phyloP scores from a whole-genome alignment of 495 filamentous ascomycete genomes.

The Hypoxylon lienhwacheense region DNA sequence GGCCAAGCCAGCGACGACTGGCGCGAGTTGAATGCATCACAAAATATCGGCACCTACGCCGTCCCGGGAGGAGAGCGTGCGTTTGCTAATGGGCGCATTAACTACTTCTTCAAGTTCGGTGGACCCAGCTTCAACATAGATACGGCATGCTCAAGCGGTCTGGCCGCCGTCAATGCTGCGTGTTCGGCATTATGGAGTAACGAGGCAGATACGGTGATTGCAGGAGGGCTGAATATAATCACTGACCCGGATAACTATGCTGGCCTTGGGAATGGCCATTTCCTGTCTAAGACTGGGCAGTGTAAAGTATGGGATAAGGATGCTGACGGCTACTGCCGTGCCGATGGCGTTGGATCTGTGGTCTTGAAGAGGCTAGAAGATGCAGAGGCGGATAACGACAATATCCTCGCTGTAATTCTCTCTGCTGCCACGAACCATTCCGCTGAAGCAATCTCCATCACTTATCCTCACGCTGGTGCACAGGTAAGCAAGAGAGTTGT shows the following conservation, averaged over 20 bases:
- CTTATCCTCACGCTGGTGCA: conserved; percentile 45
- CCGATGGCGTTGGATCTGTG: conserved; percentile 58
- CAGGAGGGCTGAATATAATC: conserved; percentile 66
- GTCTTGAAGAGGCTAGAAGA: conserved; percentile 54
- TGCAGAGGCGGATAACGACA: conserved; percentile 46
- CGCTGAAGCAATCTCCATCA: conserved; percentile 50
- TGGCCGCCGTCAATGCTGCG: conserved; percentile 47
- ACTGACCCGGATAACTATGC: conserved; percentile 73
- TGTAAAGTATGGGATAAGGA: conserved; percentile 34
- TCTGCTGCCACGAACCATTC: conserved; percentile 51
- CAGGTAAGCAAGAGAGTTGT: too few species aligned
- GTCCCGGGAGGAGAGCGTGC: conserved; percentile 77
- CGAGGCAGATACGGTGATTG: conserved; percentile 63
- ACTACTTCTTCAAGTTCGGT: conserved; percentile 49
- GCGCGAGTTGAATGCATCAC: conserved; percentile 68
- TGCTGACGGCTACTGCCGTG: conserved; percentile 63
- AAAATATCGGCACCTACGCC: conserved; percentile 80
- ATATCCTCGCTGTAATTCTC: conserved; percentile 56
- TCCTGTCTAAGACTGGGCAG: conserved; percentile 35
- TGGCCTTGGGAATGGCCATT: conserved; percentile 51
- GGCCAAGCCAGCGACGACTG: conserved; percentile 83
- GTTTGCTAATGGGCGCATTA: conserved; percentile 56
- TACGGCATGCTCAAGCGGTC: conserved; percentile 52
- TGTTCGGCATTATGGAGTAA: conserved; percentile 64
- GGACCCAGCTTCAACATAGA: conserved; percentile 47